Percentiles rank a stretch among this genome's conserved stretches.
phyloP scores from a whole-genome alignment of 2,329 filamentous ascomycete genomes.

The Ceratocystis eucalypticola region DNA sequence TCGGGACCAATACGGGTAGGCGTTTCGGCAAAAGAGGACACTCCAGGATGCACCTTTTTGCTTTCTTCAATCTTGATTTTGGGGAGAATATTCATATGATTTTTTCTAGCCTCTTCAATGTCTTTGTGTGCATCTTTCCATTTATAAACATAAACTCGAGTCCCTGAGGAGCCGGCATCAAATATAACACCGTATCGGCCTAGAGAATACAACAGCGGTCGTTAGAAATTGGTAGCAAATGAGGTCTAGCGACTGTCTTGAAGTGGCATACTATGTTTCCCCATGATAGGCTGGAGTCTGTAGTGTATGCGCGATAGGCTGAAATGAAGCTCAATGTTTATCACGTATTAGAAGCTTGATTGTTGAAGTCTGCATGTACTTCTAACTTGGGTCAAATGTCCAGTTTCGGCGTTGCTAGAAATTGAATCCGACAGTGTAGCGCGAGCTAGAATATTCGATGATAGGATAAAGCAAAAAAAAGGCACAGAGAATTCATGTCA shows the following conservation, averaged over 20 bases:
- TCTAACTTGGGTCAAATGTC: not conserved
- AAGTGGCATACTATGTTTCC: conserved; percentile 27
- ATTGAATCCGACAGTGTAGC: not conserved
- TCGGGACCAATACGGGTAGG: conserved; percentile 66
- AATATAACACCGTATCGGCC: conserved; percentile 83
- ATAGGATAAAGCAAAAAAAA: not conserved
- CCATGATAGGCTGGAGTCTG: conserved; percentile 22
- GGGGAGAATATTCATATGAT: conserved; percentile 51
- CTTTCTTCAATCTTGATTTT: conserved; percentile 73
- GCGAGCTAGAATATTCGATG: not conserved
- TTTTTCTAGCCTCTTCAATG: conserved; percentile 21
- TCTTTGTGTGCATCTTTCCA: conserved; percentile 65
- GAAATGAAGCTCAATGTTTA: not conserved
- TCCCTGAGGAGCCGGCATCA: conserved; percentile 95
- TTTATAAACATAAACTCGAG: conserved; percentile 83
- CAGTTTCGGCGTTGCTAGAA: not conserved
- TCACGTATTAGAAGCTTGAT: not conserved
- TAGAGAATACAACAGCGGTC: conserved; percentile 22
- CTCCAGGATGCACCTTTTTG: conserved; percentile 85
- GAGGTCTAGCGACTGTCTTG: not conserved
- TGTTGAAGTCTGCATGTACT: not conserved
- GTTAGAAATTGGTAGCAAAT: not conserved
- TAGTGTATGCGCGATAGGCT: not conserved
- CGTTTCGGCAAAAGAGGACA: conserved; percentile 75
- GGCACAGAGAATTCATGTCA: not conserved